These are phyloP conservation scores for Talaromyces funiculosus DNA, from an alignment of 2,329 filamentous ascomycete species.

Conservation along the genomic window DNA sequence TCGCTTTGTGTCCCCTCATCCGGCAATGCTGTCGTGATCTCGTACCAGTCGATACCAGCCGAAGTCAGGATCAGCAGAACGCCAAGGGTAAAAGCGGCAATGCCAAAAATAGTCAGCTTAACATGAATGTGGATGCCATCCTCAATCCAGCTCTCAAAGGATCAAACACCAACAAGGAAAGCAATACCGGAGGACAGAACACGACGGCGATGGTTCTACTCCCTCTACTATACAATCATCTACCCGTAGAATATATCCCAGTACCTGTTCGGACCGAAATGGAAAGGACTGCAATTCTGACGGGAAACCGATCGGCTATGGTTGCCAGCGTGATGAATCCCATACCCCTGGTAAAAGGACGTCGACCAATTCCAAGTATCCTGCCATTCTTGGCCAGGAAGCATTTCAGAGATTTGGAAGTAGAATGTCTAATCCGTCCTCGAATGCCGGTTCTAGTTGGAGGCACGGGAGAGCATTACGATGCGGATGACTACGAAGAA, in stretches of 20 bases:
- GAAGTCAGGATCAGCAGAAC: constrained; percentile 17
- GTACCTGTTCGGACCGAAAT: constrained; percentile 67
- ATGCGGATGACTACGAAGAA: constrained; percentile 30
- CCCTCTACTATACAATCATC: constrained; percentile 53
- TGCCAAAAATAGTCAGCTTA: constrained; percentile 30
- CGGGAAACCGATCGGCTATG: constrained; percentile 64
- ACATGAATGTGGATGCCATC: constrained; percentile 65
- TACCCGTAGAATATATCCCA: constrained; percentile 64
- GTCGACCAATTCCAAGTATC: constrained; percentile 63
- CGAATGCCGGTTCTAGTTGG: constrained; percentile 45
- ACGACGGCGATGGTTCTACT: constrained; percentile 59
- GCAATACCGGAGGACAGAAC: constrained; percentile 41
- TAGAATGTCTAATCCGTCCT: constrained; percentile 63
- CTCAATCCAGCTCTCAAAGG: constrained; percentile 44
- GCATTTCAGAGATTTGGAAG: constrained; percentile 56
- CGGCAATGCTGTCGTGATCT: constrained; percentile 70
- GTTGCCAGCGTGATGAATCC: constrained; percentile 78
- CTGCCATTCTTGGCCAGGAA: constrained; percentile 70
- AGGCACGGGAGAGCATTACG: constrained; percentile 20
- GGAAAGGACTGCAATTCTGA: constrained; percentile 74
- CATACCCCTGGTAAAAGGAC: constrained; percentile 57
- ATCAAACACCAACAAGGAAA: constrained; percentile 17
- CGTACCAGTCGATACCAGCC: constrained; percentile 44
- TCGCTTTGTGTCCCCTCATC: constrained; percentile 57
- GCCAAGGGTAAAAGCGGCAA: constrained; percentile 36